Evolutionary conservation across 192 early-diverging fungal genomes (phyloP).

Genomic region (Geranomyces variabilis): DNA sequence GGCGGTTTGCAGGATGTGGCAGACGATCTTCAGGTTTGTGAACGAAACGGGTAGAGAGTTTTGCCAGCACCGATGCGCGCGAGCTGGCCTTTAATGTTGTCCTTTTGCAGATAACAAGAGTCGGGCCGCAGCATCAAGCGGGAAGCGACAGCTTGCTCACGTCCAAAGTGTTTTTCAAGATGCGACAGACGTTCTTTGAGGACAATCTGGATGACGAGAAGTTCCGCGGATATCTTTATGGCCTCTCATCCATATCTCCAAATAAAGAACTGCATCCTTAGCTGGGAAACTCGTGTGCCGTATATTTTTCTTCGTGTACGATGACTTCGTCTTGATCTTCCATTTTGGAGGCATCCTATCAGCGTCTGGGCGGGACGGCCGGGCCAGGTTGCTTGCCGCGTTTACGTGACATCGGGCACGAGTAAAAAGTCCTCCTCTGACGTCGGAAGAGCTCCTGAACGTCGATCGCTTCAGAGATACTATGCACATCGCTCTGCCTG

Average conservation of each 20-base stretch:
- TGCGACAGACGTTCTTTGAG: constrained; percentile 96
- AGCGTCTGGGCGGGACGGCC: too few species aligned
- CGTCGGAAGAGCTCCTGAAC: too few species aligned
- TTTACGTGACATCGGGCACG: too few species aligned
- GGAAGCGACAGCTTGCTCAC: constrained; percentile 97
- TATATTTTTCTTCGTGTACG: too few species aligned
- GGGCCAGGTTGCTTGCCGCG: too few species aligned
- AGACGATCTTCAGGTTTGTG: constrained; percentile 84
- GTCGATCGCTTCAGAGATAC: too few species aligned
- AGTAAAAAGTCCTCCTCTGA: too few species aligned
- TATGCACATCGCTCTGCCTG: too few species aligned
- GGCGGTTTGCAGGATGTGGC: constrained; percentile 98
- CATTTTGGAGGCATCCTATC: too few species aligned
- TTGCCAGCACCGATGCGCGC: not conserved
- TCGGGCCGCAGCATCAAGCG: constrained; percentile 98
- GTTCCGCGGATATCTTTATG: constrained; percentile 74
- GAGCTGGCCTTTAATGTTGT: not conserved
- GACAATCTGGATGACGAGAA: constrained; percentile 92
- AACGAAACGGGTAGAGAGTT: not conserved
- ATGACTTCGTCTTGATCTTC: too few species aligned
- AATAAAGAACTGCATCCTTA: constrained; percentile 3
- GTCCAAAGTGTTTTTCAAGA: constrained; percentile 96
- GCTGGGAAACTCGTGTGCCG: too few species aligned
- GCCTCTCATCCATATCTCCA: constrained; percentile 27
- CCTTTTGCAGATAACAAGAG: constrained; percentile 69